phyloP scores from a whole-genome alignment of 331 rosid genomes.

The Stylosanthes scabra region DNA sequence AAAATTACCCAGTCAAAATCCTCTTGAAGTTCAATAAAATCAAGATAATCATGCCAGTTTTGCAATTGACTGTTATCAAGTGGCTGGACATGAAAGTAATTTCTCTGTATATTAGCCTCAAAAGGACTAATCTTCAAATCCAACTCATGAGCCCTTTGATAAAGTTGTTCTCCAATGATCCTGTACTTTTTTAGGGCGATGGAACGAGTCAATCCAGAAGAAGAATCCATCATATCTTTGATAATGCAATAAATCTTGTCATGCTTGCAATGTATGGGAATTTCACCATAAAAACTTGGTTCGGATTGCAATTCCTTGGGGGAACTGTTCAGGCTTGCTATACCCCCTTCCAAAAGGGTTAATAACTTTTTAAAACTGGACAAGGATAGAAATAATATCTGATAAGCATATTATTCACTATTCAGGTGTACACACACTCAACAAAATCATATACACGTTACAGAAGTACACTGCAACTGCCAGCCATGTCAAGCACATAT shows the following conservation, averaged over 20 bases:
- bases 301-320: conserved; percentile 52
- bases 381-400: conserved; percentile 45
- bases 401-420: conserved; percentile 33
- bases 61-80: conserved; percentile 72
- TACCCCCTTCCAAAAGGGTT: conserved; percentile 62
- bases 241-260: conserved; percentile 54
- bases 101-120: conserved; percentile 72
- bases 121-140: conserved; percentile 59
- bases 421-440: conserved; percentile 21
- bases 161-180: conserved; percentile 65
- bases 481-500: neutral
- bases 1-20: conserved; percentile 91
- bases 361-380: conserved; percentile 79
- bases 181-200: conserved; percentile 67
- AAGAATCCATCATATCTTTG: conserved; percentile 68
- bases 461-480: conserved; percentile 18
- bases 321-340: conserved; percentile 50
- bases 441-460: conserved; percentile 9
- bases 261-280: conserved; percentile 46
- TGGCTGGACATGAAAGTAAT: conserved; percentile 77
- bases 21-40: conserved; percentile 80
- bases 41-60: conserved; percentile 92
- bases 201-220: conserved; percentile 54
- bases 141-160: conserved; percentile 67
- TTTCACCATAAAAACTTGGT: conserved; percentile 50